These are phyloP conservation scores for Exophiala xenobiotica DNA, from an alignment of 2,329 filamentous ascomycete species.

Conservation along the genomic window DNA sequence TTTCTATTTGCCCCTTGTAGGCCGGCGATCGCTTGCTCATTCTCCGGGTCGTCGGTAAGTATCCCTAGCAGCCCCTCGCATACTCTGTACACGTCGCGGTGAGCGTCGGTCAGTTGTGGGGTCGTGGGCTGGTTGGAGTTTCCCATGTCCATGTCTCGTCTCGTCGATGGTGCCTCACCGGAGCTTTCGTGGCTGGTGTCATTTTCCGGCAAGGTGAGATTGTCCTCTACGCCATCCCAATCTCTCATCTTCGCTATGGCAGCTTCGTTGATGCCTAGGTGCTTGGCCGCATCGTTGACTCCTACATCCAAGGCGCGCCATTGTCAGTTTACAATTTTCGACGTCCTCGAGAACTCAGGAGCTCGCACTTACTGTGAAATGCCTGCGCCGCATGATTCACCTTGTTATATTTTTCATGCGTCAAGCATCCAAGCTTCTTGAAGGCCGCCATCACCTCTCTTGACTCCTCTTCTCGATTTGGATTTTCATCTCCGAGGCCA, in stretches of 20 bases:
- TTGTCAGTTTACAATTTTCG: slow-evolving; percentile 4
- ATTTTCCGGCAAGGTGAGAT: slow-evolving; percentile 2
- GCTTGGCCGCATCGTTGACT: slow-evolving; percentile 11
- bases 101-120: neutral
- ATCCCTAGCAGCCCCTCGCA: slow-evolving; percentile 1
- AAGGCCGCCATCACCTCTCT: slow-evolving; percentile 1
- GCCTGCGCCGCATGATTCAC: slow-evolving; percentile 22
- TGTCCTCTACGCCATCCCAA: slow-evolving; percentile 6
- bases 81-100: neutral
- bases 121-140: neutral
- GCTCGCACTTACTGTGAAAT: slow-evolving; percentile 7
- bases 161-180: neutral
- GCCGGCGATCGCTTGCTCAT: slow-evolving; percentile 5
- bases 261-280: slow-evolving; percentile 8
- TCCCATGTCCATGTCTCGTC: neutral
- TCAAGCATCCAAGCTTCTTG: slow-evolving; percentile 10
- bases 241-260: slow-evolving; percentile 10
- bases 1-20: slow-evolving; percentile 6
- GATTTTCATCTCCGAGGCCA: slow-evolving; percentile 7
- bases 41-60: neutral
- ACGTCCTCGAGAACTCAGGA: neutral
- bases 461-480: slow-evolving; percentile 4
- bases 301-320: slow-evolving; percentile 7
- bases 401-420: slow-evolving; percentile 36
- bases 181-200: slow-evolving; percentile 3